Evolutionary conservation across 2,329 filamentous ascomycete species (phyloP).

Genomic region (Diaporthe destruens): DNA sequence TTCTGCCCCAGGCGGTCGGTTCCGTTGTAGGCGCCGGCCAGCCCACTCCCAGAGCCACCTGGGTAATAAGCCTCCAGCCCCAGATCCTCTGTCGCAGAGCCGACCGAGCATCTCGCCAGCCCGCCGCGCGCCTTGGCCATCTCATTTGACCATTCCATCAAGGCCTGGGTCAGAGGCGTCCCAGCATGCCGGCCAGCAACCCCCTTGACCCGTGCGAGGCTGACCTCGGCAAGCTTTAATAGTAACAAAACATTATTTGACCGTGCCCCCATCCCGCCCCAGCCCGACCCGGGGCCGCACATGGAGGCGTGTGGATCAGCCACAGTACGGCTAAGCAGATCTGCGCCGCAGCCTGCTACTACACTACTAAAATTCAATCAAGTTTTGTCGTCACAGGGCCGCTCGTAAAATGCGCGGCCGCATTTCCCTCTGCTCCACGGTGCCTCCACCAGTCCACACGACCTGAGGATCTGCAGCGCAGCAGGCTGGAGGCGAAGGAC

Average conservation of each 20-base stretch:
- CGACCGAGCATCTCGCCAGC: slow-evolving; percentile 21
- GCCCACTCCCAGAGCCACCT: slow-evolving; percentile 26
- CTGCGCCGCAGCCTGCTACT: slow-evolving; percentile 11
- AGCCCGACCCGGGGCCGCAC: slow-evolving; percentile 25
- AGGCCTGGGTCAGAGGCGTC: slow-evolving; percentile 20
- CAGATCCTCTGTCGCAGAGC: slow-evolving; percentile 24
- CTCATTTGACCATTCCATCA: slow-evolving; percentile 20
- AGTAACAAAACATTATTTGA: neutral
- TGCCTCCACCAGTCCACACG: neutral
- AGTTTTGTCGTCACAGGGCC: slow-evolving; percentile 23
- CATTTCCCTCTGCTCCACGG: slow-evolving; percentile 23
- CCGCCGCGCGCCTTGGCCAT: slow-evolving; percentile 30
- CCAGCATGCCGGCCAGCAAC: neutral
- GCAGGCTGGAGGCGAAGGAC: slow-evolving; percentile 22
- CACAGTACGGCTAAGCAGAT: neutral
- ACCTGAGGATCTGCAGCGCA: slow-evolving; percentile 25
- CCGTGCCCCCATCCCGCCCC: slow-evolving; percentile 12
- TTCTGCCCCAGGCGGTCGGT: slow-evolving; percentile 32
- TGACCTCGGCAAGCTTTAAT: slow-evolving; percentile 1
- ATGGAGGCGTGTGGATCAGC: slow-evolving; percentile 22
- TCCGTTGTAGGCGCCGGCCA: slow-evolving; percentile 37
- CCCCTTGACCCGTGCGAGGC: neutral
- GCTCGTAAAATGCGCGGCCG: slow-evolving; percentile 25
- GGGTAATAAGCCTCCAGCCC: slow-evolving; percentile 33
- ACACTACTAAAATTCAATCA: slow-evolving; percentile 13